Conservation (phyloP, 2,329 filamentous ascomycete genomes). For the Rasamsonia emersonii region DNA sequence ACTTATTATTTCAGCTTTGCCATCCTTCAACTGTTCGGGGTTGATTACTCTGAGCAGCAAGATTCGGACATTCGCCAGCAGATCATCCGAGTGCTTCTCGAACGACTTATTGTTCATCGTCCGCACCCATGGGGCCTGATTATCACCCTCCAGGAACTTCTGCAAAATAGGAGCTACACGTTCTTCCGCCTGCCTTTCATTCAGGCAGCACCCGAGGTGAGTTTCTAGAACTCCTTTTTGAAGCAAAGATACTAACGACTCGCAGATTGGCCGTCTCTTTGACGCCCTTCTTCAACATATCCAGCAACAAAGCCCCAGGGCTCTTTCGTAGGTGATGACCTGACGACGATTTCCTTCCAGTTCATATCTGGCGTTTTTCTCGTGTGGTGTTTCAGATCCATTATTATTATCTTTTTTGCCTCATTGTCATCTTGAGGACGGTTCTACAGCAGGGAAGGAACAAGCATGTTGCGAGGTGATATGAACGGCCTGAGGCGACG, state of each 20-base stretch:
- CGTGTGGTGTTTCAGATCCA: background rate
- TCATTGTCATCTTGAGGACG: background rate
- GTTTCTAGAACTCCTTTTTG: conserved; percentile 8
- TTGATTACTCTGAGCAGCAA: conserved; percentile 59
- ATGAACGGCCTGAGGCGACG: conserved; percentile 11
- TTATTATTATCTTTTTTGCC: conserved; percentile 1
- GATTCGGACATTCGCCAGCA: conserved; percentile 79
- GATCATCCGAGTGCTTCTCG: conserved; percentile 78
- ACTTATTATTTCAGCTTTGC: conserved; percentile 90
- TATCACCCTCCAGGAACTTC: conserved; percentile 75
- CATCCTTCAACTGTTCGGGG: conserved; percentile 75
- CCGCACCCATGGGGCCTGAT: conserved; percentile 95
- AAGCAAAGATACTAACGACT: conserved; percentile 4
- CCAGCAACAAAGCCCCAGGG: conserved; percentile 40
- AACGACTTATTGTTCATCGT: conserved; percentile 79
- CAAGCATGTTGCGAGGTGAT: conserved; percentile 1
- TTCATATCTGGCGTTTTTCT: conserved; percentile 7
- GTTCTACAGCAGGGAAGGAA: conserved; percentile 1
- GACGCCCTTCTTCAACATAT: conserved; percentile 38
- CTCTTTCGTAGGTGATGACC: conserved; percentile 20
- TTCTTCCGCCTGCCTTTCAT: conserved; percentile 93
- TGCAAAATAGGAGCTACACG: conserved; percentile 82
- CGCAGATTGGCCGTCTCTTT: conserved; percentile 36
- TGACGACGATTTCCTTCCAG: conserved; percentile 7
- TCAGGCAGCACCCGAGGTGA: conserved; percentile 79